phyloP scores from a whole-genome alignment of 768 basidiomycete genomes.

The Sistotremastrum niveocremeum region DNA sequence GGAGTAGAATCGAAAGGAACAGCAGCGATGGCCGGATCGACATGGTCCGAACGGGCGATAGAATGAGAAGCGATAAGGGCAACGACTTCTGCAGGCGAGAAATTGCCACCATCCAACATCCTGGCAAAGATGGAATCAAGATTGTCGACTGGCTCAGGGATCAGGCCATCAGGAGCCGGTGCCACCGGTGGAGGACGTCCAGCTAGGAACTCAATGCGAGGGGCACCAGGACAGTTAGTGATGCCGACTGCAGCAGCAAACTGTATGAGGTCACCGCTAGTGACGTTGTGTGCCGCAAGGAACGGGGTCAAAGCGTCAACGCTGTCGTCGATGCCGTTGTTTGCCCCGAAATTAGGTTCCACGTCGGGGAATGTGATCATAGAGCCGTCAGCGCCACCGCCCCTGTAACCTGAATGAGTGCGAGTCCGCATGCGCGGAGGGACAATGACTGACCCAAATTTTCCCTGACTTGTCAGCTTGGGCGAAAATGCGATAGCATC shows the following conservation, averaged over 20 bases:
- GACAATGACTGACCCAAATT: slow-evolving; percentile 3
- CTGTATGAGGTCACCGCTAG: slow-evolving; percentile 8
- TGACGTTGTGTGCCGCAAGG: slow-evolving; percentile 3
- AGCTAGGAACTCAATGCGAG: slow-evolving; percentile 4
- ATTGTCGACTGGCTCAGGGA: slow-evolving; percentile 6
- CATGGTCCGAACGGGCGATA: slow-evolving; percentile 6
- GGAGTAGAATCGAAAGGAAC: slow-evolving; percentile 8
- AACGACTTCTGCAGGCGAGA: slow-evolving; percentile 6
- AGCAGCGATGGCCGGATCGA: background rate
- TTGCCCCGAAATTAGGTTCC: slow-evolving; percentile 12
- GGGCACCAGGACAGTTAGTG: slow-evolving; percentile 8
- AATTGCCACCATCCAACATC: slow-evolving; percentile 6
- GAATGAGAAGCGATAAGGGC: slow-evolving; percentile 8
- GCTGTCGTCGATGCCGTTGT: slow-evolving; percentile 7
- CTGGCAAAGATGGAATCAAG: slow-evolving; percentile 7
- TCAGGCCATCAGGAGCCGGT: slow-evolving; percentile 5
- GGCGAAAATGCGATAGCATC: slow-evolving; percentile 14
- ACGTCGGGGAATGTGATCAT: slow-evolving; percentile 13
- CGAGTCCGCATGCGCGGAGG: background rate
- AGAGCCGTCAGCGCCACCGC: slow-evolving; percentile 18
- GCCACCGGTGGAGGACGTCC: slow-evolving; percentile 7
- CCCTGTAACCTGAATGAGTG: slow-evolving; percentile 4
- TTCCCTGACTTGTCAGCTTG: slow-evolving; percentile 2
- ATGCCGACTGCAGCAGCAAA: slow-evolving; percentile 7
- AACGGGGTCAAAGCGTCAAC: slow-evolving; percentile 7